Base-by-base conservation (phyloP, 164 flowering plant genomes). In the Tetracentron sinense region DNA sequence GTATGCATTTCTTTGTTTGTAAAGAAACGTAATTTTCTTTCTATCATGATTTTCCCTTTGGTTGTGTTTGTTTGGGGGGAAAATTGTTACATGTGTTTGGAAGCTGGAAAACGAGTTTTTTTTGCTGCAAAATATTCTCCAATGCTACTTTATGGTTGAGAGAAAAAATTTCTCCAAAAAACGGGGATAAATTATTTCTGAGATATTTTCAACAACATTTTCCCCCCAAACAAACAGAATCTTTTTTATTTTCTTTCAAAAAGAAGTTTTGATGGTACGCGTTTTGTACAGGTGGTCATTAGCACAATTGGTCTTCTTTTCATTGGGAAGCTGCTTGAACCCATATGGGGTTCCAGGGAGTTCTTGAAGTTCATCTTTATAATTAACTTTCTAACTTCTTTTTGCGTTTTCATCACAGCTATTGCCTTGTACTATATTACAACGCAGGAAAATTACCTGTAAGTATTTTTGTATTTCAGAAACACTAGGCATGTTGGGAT, bases 331-430 rank as follows among this genome's bases (percentile, higher is more conserved):
- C 71, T 92, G 81, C 96, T 95, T 67, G 96, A 95, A 63, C 99
- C 97, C 31, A 74, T 92, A 35, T 95, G 99, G 97, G 99, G 99
- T 54, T 80, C 99, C 49, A 84, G 75, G 74, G 99, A 95, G 68
- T 92, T 95, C 77, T 72, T 89, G 73, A 95, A 95, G 85, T 95
- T 95, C 81, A 81, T 92, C 68, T 71, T 92, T 74, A 69, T 88
- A 2, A 85, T 92, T 42, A 95, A 95, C 83, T 74, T 87, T 62
- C 71, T 95, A 30, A 89, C 92, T 58, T 92, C 82, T 50, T 63
- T 92, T 20, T 86, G 89, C 42, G 85, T 88, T 61, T 95, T 92
- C 68, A 61, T 85, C 62, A 89, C 96, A 19, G 96, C 97, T 61
- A 83, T 95, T 65, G 76, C 90, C 73, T 73, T 95, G 82, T 95